Evolutionary conservation across 108 stramenopile species (phyloP).

Genomic region (Cylindrotheca fusiformis): DNA sequence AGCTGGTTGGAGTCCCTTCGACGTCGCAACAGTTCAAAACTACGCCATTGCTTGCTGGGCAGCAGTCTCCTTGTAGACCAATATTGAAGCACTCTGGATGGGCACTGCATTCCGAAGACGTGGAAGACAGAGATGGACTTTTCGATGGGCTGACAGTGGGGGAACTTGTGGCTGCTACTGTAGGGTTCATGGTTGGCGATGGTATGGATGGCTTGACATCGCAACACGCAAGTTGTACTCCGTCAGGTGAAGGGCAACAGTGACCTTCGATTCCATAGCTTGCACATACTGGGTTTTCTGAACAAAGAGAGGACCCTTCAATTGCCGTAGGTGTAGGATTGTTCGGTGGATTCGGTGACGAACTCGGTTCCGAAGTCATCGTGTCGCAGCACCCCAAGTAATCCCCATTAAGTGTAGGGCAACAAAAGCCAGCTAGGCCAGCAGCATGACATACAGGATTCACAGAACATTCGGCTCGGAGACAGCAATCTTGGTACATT

Average conservation of each 20-base stretch:
- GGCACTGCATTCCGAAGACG: background rate
- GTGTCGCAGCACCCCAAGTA: conserved; percentile 27
- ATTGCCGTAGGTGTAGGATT: too few species aligned
- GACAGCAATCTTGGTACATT: background rate
- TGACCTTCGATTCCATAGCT: conserved; percentile 21
- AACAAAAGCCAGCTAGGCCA: conserved; percentile 32
- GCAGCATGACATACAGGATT: conserved; percentile 8
- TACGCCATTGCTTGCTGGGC: conserved; percentile 25
- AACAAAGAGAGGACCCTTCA: background rate
- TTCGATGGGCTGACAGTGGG: background rate
- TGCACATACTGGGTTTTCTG: conserved; percentile 19
- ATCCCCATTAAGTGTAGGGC: conserved; percentile 27
- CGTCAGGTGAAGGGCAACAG: conserved; percentile 34
- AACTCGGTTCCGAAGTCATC: background rate
- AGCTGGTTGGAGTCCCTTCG: too few species aligned
- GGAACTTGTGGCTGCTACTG: background rate
- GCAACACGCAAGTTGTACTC: conserved; percentile 33
- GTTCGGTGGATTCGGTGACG: background rate
- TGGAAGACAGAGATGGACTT: background rate
- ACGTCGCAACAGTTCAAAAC: conserved; percentile 27
- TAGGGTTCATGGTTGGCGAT: background rate
- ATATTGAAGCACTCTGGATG: conserved; percentile 20
- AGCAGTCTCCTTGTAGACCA: conserved; percentile 32
- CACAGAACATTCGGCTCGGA: background rate
- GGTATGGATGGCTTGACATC: too few species aligned